Evolutionary conservation across 768 basidiomycete genomes (phyloP).

Genomic region (Kwoniella pini): DNA sequence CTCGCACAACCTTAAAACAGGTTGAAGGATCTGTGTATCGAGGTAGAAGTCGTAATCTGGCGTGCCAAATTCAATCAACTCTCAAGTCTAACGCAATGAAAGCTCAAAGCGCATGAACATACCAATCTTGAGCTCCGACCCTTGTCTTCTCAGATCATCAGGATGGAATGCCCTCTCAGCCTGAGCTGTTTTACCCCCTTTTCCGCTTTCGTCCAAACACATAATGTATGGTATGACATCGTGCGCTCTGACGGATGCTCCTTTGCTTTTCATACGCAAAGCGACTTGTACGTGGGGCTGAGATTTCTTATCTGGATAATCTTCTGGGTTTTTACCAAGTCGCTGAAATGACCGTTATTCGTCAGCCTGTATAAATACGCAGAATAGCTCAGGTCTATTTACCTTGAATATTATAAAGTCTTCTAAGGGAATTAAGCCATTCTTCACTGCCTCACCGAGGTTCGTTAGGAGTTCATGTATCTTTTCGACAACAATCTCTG

Average conservation of each 20-base stretch:
- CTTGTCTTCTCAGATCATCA: conserved; percentile 78
- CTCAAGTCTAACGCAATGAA: neutral
- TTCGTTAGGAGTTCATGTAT: conserved; percentile 87
- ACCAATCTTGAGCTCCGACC: conserved; percentile 73
- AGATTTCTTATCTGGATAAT: conserved; percentile 91
- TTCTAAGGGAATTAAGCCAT: conserved; percentile 76
- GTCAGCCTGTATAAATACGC: neutral
- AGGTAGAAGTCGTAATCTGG: conserved; percentile 90
- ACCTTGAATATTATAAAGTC: conserved; percentile 96
- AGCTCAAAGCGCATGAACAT: conserved; percentile 26
- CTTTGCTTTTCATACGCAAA: conserved; percentile 79
- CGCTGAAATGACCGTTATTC: conserved; percentile 61
- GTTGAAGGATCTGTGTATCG: conserved; percentile 86
- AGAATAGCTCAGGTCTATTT: conserved; percentile 15
- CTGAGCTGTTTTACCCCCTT: conserved; percentile 70
- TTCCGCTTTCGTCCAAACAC: conserved; percentile 70
- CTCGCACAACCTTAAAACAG: conserved; percentile 91
- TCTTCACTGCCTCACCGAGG: conserved; percentile 75
- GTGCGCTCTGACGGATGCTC: conserved; percentile 75
- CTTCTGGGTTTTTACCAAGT: conserved; percentile 92
- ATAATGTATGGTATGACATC: conserved; percentile 97
- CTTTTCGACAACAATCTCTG: conserved; percentile 82
- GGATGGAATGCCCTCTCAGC: conserved; percentile 92
- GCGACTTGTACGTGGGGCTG: conserved; percentile 98
- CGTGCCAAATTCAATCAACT: neutral